A percentile compares a stretch with the other conserved stretches of the same genome.
Evolutionary conservation across 257 asterid genomes (phyloP).

Genomic region (Forsythia suspensa): DNA sequence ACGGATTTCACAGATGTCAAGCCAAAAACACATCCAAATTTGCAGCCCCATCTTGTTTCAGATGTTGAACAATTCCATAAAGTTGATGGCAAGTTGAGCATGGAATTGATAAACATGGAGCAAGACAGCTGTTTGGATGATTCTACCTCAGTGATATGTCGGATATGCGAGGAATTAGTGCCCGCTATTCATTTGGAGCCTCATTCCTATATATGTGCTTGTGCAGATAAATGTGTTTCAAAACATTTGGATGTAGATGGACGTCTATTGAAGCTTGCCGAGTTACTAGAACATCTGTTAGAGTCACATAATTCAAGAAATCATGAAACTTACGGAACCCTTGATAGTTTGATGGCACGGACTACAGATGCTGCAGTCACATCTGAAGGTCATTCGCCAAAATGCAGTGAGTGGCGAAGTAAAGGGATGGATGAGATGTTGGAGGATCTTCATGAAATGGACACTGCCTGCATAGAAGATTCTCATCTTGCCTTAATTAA

Average conservation of each 20-base stretch:
- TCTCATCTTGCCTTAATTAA: conserved; percentile 53
- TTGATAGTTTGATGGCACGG: conserved; percentile 51
- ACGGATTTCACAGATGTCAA: conserved; percentile 34
- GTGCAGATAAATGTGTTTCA: conserved; percentile 87
- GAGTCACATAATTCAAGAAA: conserved; percentile 56
- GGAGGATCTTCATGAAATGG: conserved; percentile 99
- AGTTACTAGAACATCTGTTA: conserved; percentile 78
- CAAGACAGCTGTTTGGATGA: conserved; percentile 55
- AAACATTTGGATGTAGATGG: conserved; percentile 70
- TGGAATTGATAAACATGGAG: conserved; percentile 43
- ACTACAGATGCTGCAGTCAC: conserved; percentile 40
- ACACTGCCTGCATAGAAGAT: conserved; percentile 93
- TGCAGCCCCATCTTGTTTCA: conserved; percentile 27
- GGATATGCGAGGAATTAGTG: conserved; percentile 91
- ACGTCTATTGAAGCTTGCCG: conserved; percentile 76
- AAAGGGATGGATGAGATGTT: conserved; percentile 89
- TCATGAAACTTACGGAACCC: conserved; percentile 56
- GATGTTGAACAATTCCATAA: conserved; percentile 32
- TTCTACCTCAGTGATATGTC: conserved; percentile 73
- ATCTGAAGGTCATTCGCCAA: conserved; percentile 71
- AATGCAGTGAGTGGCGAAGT: conserved; percentile 65
- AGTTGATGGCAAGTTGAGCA: conserved; percentile 36
- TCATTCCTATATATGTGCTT: conserved; percentile 93
- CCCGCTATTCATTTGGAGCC: conserved; percentile 83
- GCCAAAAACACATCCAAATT: conserved; percentile 33